Base-by-base conservation (phyloP, 306 rosid genomes). In the Quercus glauca region DNA sequence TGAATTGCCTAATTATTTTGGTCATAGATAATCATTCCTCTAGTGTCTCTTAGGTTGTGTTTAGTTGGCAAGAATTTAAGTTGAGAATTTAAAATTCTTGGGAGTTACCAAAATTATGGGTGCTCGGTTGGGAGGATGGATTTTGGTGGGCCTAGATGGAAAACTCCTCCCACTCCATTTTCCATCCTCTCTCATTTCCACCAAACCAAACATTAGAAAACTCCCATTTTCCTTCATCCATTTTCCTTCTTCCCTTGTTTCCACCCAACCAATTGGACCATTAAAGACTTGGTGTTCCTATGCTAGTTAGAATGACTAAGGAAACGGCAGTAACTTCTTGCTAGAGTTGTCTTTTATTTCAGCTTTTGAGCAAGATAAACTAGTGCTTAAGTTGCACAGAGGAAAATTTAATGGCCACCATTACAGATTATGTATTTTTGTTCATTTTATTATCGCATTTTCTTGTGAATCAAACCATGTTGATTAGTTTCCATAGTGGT, bases 351-450 rank as follows among this genome's bases (percentile, higher is more conserved):
- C 12, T 31, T 73, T 18, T 53, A 7, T 29, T 20, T 52, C 13
- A 4, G 25, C 6, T n/a, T n/a, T 45, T 79, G 45, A 58, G 76
- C 21, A 18, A 13, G 45, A 43, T 59, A 56, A 25, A 55, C 51
- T 59, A 28, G 59, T 57, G 26, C 43, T 76, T 58, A 68, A 45
- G 49, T 76, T 33, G 73, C 64, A 75, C 45, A 63, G 10, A 29
- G 21, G 33, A 15, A 26, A 15, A 14, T 17, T 64, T 64, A 17
- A 64, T 29, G 70, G 21, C 45, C 23, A 9, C 18, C 25, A 43
- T 29, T 64, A 17, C 23, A 49, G 60, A 29, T 76, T 20, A 7
- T 85, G 49, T 55, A 53, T 6, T 19, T 64, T 65, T 26, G 70
- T 55, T 56, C 73, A 69, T 67, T 68, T 69, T 41, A 21, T 9